Evolutionary conservation across 148 eudicot genomes (phyloP), one percentile per base, ranked within the genome.

Genomic region (Dianthus caryophyllus): DNA sequence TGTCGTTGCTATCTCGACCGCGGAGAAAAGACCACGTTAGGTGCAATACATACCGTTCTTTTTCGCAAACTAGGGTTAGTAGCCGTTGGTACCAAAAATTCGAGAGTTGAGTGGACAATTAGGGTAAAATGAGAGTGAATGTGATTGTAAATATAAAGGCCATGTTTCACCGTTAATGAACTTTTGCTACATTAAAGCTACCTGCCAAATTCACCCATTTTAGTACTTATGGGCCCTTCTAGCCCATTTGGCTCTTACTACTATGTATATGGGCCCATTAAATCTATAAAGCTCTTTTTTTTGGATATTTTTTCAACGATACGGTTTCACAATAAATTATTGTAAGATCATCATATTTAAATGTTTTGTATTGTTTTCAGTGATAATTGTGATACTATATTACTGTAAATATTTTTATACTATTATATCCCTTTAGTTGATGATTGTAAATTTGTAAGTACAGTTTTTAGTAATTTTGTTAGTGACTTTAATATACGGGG

Each of bases 1-100:
- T 33, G 38, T 33, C 7, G 38, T 33, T 33, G 38, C 38, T 9
- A 41, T 9, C 44, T 9, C 10, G 44, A 41, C 44, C 44, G 61
- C 41, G 61, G 61, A 57, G 61, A 57, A 57, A 16, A 57, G 29
- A 57, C 61, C 39, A 57, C 61, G 61, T 57, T 57, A 5, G 41
- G 21, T 5, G 4, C 41, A 15, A 26, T 57, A 13, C 26, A 60
- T n/a, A 38, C 64, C 47, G 64, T 60, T 60, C 46, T 60, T 58
- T 58, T 58, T n/a, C 15, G 59, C 17, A 24, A 22, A 21, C 14
- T 56, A n/a, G n/a, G n/a, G n/a, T n/a, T n/a, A n/a, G n/a, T n/a
- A 56, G n/a, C 18, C 6, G 9, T n/a, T n/a, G 30, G 39, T 30
- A 30, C 22, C 41, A 24, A 24, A 13, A 21, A 55, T 55, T 55